A percentile compares a stretch with the other conserved stretches of the same genome.
Conservation (phyloP, 495 filamentous ascomycete genomes). For the Wilcoxina mikolae region DNA sequence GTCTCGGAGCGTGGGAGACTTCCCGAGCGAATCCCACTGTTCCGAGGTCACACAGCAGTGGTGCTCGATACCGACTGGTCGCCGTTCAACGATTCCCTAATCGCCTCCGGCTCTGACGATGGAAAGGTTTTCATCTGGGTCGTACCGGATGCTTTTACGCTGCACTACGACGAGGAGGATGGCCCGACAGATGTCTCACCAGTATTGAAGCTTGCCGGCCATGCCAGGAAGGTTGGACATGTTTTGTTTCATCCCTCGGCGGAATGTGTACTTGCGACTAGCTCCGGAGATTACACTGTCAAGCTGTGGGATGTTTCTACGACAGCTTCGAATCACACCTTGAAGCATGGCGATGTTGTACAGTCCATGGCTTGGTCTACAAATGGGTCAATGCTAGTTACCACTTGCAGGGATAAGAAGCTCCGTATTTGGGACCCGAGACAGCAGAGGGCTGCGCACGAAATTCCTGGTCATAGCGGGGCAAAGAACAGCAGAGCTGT, state of each 20-base stretch:
- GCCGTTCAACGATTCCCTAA: constrained; percentile 83
- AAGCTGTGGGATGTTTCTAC: constrained; percentile 91
- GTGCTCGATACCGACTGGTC: constrained; percentile 98
- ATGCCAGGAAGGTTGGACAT: constrained; percentile 86
- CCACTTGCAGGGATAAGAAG: constrained; percentile 96
- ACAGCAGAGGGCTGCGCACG: constrained; percentile 75
- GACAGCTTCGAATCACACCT: constrained; percentile 51
- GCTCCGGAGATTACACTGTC: constrained; percentile 86
- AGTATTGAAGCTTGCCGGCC: constrained; percentile 61
- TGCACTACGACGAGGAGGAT: constrained; percentile 71
- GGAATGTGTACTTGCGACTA: constrained; percentile 86
- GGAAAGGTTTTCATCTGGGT: constrained; percentile 94
- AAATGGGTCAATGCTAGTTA: constrained; percentile 75
- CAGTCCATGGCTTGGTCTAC: constrained; percentile 94
- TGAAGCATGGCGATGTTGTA: constrained; percentile 79
- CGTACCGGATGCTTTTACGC: constrained; percentile 75
- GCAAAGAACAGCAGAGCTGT: constrained; percentile 94
- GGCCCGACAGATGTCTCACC: constrained; percentile 63
- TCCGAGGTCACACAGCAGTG: constrained; percentile 85
- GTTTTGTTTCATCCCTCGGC: constrained; percentile 95
- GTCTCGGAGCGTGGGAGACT: constrained; percentile 73
- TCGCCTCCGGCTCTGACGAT: constrained; percentile 90
- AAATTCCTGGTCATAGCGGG: constrained; percentile 70
- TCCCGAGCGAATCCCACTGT: constrained; percentile 85
- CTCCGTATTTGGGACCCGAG: constrained; percentile 91